Evolutionary conservation across 371 early-diverging fungal species (phyloP).

Genomic region (Umbelopsis sp.): DNA sequence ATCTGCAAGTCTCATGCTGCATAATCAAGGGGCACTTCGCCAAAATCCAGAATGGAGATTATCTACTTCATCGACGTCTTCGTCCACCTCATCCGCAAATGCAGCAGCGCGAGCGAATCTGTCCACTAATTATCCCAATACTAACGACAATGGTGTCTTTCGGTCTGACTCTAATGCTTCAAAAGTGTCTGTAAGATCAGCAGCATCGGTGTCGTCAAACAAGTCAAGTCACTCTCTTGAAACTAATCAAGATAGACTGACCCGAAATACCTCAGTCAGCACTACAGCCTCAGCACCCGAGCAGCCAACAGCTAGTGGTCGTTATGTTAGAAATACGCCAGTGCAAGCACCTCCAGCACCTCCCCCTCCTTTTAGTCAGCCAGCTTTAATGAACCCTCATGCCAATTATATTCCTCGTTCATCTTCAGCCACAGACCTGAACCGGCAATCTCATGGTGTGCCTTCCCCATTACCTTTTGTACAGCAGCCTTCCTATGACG

Average conservation of each 20-base stretch:
- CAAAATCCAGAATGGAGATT: slow-evolving; percentile 9
- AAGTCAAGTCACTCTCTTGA: slow-evolving; percentile 32
- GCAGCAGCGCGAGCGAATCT: not conserved
- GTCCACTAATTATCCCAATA: not conserved
- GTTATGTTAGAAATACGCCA: slow-evolving; percentile 9
- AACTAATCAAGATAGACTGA: slow-evolving; percentile 25
- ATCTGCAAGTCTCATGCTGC: slow-evolving; percentile 16
- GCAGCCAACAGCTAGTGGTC: not conserved
- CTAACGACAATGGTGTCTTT: slow-evolving; percentile 21
- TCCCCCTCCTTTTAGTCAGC: not conserved
- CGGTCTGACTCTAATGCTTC: slow-evolving; percentile 41
- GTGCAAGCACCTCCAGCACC: not conserved
- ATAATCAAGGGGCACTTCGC: not conserved
- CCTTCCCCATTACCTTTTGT: not conserved
- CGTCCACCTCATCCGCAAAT: slow-evolving; percentile 19
- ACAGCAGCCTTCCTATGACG: slow-evolving; percentile 2
- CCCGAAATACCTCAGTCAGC: slow-evolving; percentile 31
- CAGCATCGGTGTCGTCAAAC: slow-evolving; percentile 35
- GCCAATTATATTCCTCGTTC: slow-evolving; percentile 8
- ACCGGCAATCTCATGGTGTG: not conserved
- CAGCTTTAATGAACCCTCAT: not conserved
- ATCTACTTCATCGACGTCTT: slow-evolving; percentile 13
- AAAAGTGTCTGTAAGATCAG: slow-evolving; percentile 34
- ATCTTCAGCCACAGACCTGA: not conserved
- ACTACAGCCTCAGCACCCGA: slow-evolving; percentile 31